phyloP scores from a whole-genome alignment of 164 flowering plant species.

The Chimonanthus praecox region DNA sequence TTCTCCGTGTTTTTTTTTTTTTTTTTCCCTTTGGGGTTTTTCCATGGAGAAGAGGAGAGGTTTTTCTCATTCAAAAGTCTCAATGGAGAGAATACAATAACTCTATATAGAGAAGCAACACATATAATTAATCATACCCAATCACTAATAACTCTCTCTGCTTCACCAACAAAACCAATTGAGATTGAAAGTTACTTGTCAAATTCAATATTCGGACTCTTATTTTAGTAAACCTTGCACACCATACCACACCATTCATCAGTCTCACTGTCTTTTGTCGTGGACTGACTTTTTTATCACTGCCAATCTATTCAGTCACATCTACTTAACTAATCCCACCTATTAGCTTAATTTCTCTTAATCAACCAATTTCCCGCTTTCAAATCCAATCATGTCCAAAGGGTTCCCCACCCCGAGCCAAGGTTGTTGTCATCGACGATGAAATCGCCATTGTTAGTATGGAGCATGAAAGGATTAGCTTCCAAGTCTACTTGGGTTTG shows the following conservation, averaged over 20 bases:
- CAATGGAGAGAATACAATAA: no score
- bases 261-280: neutral
- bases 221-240: neutral
- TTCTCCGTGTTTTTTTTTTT: no score
- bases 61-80: no score
- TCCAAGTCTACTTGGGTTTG: conserved; percentile 1
- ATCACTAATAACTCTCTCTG: no score
- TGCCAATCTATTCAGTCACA: neutral
- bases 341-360: neutral
- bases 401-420: conserved; percentile 34
- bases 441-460: conserved; percentile 14
- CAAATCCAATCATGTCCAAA: conserved; percentile 24
- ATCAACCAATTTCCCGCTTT: neutral
- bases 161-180: no score
- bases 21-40: no score
- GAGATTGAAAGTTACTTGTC: neutral
- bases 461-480: conserved; percentile 11
- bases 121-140: no score
- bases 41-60: no score
- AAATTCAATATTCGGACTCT: neutral
- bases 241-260: neutral
- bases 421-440: conserved; percentile 19
- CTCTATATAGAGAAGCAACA: no score
- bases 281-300: neutral
- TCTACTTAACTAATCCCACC: neutral